phyloP scores from a whole-genome alignment of 176 grass and related monocot genomes.

The Carex scoparia region DNA sequence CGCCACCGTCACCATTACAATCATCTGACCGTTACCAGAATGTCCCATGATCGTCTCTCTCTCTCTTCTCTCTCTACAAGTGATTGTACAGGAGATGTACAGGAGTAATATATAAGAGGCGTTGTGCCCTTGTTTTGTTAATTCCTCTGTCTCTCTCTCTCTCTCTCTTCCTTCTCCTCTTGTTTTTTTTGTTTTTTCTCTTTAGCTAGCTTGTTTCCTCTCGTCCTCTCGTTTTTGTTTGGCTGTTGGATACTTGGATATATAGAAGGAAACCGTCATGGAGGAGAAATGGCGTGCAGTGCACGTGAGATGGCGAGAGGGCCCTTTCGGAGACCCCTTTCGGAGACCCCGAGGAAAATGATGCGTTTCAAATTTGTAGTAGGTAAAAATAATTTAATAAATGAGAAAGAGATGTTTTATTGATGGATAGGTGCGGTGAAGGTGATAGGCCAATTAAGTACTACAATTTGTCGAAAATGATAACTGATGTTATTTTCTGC shows the following conservation, averaged over 20 bases:
- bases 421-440: not conserved
- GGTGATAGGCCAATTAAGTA: not conserved
- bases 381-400: not conserved
- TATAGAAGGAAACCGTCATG: not conserved
- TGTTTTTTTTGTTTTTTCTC: not conserved
- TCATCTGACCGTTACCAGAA: slow-evolving; percentile 11
- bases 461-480: not conserved
- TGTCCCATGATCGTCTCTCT: not conserved
- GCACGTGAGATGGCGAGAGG: slow-evolving; percentile 6
- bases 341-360: slow-evolving; percentile 14
- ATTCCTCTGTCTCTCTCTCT: not conserved
- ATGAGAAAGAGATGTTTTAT: not conserved
- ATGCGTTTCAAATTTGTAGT: not conserved
- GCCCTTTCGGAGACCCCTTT: not conserved
- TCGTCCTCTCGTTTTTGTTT: not conserved
- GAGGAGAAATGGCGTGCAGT: not conserved
- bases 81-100: no score
- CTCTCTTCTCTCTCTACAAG: not conserved
- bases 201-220: not conserved
- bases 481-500: not conserved
- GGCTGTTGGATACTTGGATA: not conserved
- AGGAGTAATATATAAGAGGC: not conserved
- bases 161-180: no score
- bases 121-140: not conserved
- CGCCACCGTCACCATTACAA: slow-evolving; percentile 21